Base-by-base conservation (phyloP, 2,329 filamentous ascomycete genomes). In the Herpotrichia juniperi region DNA sequence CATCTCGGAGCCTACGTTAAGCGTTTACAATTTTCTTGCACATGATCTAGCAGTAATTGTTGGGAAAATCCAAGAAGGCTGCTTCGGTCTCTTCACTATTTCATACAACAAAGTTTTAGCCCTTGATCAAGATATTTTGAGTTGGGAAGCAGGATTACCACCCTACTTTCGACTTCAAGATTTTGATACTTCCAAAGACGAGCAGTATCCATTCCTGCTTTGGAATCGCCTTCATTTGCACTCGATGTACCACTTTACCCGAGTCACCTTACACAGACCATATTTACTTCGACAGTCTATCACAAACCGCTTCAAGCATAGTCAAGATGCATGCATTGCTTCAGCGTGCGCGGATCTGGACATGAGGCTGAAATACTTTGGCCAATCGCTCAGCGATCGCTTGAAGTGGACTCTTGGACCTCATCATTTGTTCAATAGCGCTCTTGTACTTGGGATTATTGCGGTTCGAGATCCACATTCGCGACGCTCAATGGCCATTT, bases 351-450 rank as follows among this genome's bases (percentile, higher is more conserved):
- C 74, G 0, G 75, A 78, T 39, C 67, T 78, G 9, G 71, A 67
- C 17, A 73, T 74, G 56, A 59, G 70, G 9, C 64, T 77, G 8
- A 58, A 64, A 14, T 65, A 70, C n/a, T 64, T 73, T 25, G 54
- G 59, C 12, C 61, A 68, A 30, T 61, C 60, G 12, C 49, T 57
- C 6, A 63, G 70, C 12, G 73, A 75, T 25, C 62, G 74, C 1
- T 55, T 74, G 34, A 71, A 69, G 42, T 72, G 68, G 63, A 67
- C 67, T 4, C 50, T 74, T 0, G 73, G 69, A 1, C 66, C 73
- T 26, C 74, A 74, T 28, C 72, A 76, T 31, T 66, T 78, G 5
- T 77, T 77, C 61, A 78, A 77, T 52, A 76, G 74, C 50, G 76
- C 75, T 2, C 52, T 78, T 24, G 73, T 75, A 2, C 57, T 75